These are phyloP conservation scores for Ceratobasidium sp. DNA, from an alignment of 1,284 basidiomycete genomes.

Conservation along the genomic window DNA sequence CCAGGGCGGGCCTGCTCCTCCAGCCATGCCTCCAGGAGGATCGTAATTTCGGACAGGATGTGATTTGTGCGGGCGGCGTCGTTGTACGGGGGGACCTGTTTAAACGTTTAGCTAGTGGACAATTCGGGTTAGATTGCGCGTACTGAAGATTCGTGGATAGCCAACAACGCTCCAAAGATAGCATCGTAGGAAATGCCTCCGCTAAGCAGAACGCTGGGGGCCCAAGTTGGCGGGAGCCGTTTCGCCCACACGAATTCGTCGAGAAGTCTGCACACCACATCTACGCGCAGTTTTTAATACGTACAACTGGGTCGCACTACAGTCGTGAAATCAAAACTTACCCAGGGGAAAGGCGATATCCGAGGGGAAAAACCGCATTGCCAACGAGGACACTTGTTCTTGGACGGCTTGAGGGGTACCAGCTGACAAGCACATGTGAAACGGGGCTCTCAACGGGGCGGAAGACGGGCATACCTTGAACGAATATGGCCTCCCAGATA, in stretches of 20 bases:
- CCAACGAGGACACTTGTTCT: slow-evolving; percentile 75
- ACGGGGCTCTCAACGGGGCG: slow-evolving; percentile 28
- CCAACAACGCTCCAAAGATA: slow-evolving; percentile 86
- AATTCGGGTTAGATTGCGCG: neutral
- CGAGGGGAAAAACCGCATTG: slow-evolving; percentile 89
- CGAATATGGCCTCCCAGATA: slow-evolving; percentile 91
- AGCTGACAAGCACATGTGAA: slow-evolving; percentile 62
- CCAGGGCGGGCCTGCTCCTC: slow-evolving; percentile 77
- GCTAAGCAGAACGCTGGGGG: slow-evolving; percentile 77
- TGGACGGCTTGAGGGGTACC: slow-evolving; percentile 72
- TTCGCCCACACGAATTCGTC: slow-evolving; percentile 76
- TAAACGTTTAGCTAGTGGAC: neutral
- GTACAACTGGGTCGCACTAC: slow-evolving; percentile 4
- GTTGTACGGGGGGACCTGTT: slow-evolving; percentile 85
- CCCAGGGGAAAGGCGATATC: slow-evolving; percentile 90
- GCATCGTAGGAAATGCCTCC: slow-evolving; percentile 81
- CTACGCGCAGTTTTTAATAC: slow-evolving; percentile 58
- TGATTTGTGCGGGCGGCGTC: slow-evolving; percentile 72
- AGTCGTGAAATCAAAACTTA: slow-evolving; percentile 56
- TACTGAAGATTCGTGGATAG: slow-evolving; percentile 89
- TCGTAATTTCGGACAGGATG: slow-evolving; percentile 81
- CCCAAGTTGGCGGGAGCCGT: slow-evolving; percentile 80
- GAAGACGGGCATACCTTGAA: slow-evolving; percentile 68
- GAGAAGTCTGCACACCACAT: slow-evolving; percentile 74
- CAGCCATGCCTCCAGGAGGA: slow-evolving; percentile 80